A percentile compares a stretch with the other conserved stretches of the same genome.
Conservation (phyloP, 148 eudicot genomes). For the Amaranthus cruentus region DNA sequence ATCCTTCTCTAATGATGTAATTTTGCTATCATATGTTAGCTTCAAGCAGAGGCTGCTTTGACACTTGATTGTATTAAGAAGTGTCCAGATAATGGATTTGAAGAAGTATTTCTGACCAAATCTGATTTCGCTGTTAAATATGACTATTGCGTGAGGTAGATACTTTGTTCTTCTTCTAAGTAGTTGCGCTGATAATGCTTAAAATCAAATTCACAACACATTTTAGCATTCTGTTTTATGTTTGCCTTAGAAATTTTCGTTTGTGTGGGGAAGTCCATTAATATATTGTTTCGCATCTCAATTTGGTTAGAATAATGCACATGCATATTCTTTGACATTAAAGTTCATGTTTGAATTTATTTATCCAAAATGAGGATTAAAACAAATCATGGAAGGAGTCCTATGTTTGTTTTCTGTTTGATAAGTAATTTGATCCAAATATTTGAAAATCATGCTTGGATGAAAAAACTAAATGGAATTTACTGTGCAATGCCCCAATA, state of each 20-base stretch:
- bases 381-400: no score
- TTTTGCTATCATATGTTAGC: slow-evolving; percentile 38
- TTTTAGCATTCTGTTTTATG: background rate
- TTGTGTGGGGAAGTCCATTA: background rate
- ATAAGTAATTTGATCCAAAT: no score
- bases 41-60: slow-evolving; percentile 71
- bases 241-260: background rate
- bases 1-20: background rate
- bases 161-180: background rate
- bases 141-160: slow-evolving; percentile 82
- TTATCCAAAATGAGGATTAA: no score
- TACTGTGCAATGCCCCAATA: no score
- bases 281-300: background rate
- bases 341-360: no score
- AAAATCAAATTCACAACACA: background rate
- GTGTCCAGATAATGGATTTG: slow-evolving; percentile 73
- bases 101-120: slow-evolving; percentile 75
- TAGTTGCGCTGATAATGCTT: background rate
- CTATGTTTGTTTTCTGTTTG: no score
- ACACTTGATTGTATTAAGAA: slow-evolving; percentile 53
- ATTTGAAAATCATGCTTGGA: no score
- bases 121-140: slow-evolving; percentile 75
- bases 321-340: background rate
- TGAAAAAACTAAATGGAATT: no score
- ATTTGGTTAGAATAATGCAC: background rate